Conservation (phyloP, 73 alveolate genomes). For the Stentor coeruleus region DNA sequence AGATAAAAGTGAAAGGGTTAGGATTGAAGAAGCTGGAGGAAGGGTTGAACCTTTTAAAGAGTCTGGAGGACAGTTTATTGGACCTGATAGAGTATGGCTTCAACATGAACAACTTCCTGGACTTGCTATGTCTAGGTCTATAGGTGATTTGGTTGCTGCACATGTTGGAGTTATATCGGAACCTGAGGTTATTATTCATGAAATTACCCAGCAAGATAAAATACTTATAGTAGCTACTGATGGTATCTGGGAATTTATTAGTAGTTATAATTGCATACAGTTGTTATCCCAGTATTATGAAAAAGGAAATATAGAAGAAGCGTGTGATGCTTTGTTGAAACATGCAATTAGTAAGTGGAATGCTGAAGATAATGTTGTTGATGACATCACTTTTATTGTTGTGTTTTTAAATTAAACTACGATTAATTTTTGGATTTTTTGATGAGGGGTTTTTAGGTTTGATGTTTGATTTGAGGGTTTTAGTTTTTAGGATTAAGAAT, state of each 20-base stretch:
- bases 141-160: constrained; percentile 90
- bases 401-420: constrained; percentile 32
- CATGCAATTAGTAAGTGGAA: background rate
- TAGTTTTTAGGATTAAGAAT: too few species aligned
- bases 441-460: too few species aligned
- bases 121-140: constrained; percentile 94
- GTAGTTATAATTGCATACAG: constrained; percentile 28
- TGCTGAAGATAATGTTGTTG: constrained; percentile 40
- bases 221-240: constrained; percentile 68
- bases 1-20: constrained; percentile 57
- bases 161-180: constrained; percentile 86
- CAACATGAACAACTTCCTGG: constrained; percentile 81
- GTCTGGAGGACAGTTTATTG: constrained; percentile 52
- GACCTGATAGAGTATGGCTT: constrained; percentile 79
- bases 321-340: constrained; percentile 5
- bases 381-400: constrained; percentile 46
- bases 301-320: background rate
- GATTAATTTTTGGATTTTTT: too few species aligned
- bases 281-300: background rate
- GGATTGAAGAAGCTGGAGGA: constrained; percentile 70
- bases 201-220: constrained; percentile 46
- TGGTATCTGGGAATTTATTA: constrained; percentile 77
- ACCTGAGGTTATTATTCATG: constrained; percentile 54
- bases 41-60: constrained; percentile 66
- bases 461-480: too few species aligned